Percentiles rank a stretch among this genome's conserved stretches.
Conservation (phyloP, 2,329 filamentous ascomycete genomes). For the Monilinia vaccinii-corymbosi region DNA sequence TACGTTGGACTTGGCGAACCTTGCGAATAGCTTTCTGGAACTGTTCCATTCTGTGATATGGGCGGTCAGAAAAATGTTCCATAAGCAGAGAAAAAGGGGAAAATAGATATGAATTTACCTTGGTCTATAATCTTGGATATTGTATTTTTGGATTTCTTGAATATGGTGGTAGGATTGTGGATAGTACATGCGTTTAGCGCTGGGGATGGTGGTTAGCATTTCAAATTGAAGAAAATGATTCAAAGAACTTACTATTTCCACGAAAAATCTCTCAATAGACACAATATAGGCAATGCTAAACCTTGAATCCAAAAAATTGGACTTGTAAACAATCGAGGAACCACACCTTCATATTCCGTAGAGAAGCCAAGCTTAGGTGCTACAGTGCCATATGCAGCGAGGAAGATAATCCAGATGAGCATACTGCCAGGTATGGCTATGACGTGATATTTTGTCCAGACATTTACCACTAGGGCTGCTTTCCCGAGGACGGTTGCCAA, state of each 20-base stretch:
- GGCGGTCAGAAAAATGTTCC: conserved; percentile 17
- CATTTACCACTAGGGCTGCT: conserved; percentile 87
- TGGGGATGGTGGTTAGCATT: conserved; percentile 23
- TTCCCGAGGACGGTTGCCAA: conserved; percentile 90
- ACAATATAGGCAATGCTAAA: conserved; percentile 69
- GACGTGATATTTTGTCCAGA: conserved; percentile 98
- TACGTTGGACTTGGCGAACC: conserved; percentile 93
- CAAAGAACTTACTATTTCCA: conserved; percentile 70
- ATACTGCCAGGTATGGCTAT: conserved; percentile 92
- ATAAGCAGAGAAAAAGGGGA: neutral
- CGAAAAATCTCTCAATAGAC: conserved; percentile 77
- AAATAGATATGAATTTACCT: conserved; percentile 47
- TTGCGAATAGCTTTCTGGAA: conserved; percentile 99
- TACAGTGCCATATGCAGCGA: conserved; percentile 78
- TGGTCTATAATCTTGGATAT: conserved; percentile 96
- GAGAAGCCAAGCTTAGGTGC: conserved; percentile 78
- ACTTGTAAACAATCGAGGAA: conserved; percentile 70
- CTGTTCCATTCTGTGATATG: conserved; percentile 74
- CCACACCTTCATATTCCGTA: conserved; percentile 73
- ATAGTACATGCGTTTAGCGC: conserved; percentile 87
- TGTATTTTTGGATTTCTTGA: conserved; percentile 99
- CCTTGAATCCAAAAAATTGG: conserved; percentile 89
- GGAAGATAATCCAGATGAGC: conserved; percentile 81
- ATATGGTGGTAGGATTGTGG: conserved; percentile 96
- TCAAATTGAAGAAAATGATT: neutral